phyloP scores from a whole-genome alignment of 179 eudicot species.

The Drosera spatulata region DNA sequence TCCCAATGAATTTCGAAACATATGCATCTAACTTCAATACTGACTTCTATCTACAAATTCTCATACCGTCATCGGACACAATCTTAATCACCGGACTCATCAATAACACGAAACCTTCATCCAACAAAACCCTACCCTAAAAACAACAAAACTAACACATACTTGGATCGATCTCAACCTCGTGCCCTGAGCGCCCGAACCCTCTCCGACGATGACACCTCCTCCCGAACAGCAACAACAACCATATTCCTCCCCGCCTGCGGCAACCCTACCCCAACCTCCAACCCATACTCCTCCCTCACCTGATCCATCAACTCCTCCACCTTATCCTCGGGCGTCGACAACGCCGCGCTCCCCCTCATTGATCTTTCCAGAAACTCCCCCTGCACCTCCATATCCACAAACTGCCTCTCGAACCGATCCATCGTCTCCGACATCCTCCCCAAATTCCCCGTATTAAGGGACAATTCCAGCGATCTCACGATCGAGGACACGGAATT shows the following conservation, averaged over 20 bases:
- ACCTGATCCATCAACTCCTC: constrained; percentile 40
- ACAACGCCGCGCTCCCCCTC: constrained; percentile 37
- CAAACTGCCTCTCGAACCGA: constrained; percentile 38
- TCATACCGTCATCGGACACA: no score
- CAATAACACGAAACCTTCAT: no score
- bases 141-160: no score
- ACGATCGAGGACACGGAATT: constrained; percentile 34
- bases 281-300: constrained; percentile 40
- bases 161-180: no score
- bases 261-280: constrained; percentile 33
- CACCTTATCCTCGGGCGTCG: constrained; percentile 41
- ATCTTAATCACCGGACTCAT: no score
- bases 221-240: constrained; percentile 12
- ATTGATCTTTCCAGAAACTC: constrained; percentile 45
- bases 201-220: constrained; percentile 17
- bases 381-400: constrained; percentile 43
- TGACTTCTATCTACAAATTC: no score
- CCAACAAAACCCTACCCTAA: no score
- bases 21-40: no score
- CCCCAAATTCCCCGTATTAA: constrained; percentile 35
- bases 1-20: no score
- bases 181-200: constrained; percentile 34
- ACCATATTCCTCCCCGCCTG: constrained; percentile 33
- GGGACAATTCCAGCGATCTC: constrained; percentile 29
- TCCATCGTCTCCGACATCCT: constrained; percentile 52